These are phyloP conservation scores for Cudoniella acicularis DNA, from an alignment of 495 filamentous ascomycete genomes.

Conservation along the genomic window DNA sequence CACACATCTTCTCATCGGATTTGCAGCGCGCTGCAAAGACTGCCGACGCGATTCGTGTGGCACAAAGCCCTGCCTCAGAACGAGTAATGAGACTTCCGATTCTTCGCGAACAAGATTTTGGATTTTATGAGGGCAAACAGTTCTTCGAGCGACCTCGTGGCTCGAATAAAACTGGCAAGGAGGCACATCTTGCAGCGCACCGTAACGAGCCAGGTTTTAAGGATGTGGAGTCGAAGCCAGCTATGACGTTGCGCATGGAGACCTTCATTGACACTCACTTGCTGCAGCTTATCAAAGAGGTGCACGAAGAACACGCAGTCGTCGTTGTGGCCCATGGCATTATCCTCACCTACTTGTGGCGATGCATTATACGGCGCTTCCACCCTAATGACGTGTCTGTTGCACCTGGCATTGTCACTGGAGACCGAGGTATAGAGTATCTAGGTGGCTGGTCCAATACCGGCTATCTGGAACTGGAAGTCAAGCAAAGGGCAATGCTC, in stretches of 20 bases:
- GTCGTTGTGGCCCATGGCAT: constrained; percentile 79
- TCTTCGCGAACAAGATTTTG: constrained; percentile 72
- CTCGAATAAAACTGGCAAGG: constrained; percentile 10
- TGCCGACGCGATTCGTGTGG: constrained; percentile 57
- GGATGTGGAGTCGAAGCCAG: constrained; percentile 53
- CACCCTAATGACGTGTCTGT: constrained; percentile 34
- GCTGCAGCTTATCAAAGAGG: constrained; percentile 46
- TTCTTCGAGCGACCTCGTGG: constrained; percentile 24
- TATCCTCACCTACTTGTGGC: constrained; percentile 65
- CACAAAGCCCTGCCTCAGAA: constrained; percentile 35
- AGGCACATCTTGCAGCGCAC: constrained; percentile 11
- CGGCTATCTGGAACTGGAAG: constrained; percentile 52
- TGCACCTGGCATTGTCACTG: constrained; percentile 14
- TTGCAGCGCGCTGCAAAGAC: constrained; percentile 70
- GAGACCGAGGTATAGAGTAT: constrained; percentile 17
- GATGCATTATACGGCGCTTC: constrained; percentile 53
- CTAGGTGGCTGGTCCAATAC: constrained; percentile 65
- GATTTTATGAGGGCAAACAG: constrained; percentile 61
- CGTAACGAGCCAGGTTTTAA: constrained; percentile 39
- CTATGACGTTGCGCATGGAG: constrained; percentile 60
- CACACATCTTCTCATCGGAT: constrained; percentile 74
- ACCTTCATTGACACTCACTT: constrained; percentile 61
- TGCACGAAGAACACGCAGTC: constrained; percentile 32
- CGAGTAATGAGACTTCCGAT: constrained; percentile 45
- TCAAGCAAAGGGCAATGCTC: constrained; percentile 26